Evolutionary conservation across 2,329 filamentous ascomycete species (phyloP).

Genomic region (Paraphaeosphaeria minitans): DNA sequence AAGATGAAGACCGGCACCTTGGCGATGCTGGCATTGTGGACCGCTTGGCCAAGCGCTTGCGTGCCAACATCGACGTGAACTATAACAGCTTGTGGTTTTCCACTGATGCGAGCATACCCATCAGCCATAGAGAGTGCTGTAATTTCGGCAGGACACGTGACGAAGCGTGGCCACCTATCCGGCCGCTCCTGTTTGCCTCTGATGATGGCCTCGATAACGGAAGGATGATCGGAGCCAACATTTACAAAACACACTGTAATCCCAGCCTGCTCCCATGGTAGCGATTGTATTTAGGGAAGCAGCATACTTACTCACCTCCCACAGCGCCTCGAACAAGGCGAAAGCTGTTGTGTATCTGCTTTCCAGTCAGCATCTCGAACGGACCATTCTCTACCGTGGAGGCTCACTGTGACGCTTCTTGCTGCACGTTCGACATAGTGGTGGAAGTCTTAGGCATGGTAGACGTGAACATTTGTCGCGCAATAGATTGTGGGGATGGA

Average conservation of each 20-base stretch:
- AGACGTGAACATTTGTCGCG: not conserved
- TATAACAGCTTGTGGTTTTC: constrained; percentile 73
- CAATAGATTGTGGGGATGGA: not conserved
- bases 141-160: constrained; percentile 26
- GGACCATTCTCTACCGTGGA: not conserved
- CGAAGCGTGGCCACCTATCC: constrained; percentile 17
- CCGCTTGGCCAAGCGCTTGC: constrained; percentile 71
- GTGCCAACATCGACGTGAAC: constrained; percentile 75
- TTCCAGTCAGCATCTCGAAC: not conserved
- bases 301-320: constrained; percentile 13
- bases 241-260: constrained; percentile 26
- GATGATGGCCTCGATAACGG: constrained; percentile 28
- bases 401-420: not conserved
- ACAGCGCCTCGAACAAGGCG: constrained; percentile 23
- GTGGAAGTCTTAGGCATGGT: not conserved
- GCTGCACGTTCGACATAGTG: not conserved
- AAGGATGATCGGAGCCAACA: constrained; percentile 31
- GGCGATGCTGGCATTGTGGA: constrained; percentile 59
- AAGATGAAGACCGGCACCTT: constrained; percentile 48
- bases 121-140: constrained; percentile 26
- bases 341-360: constrained; percentile 21
- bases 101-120: constrained; percentile 55
- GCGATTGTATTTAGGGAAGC: not conserved
- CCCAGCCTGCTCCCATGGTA: constrained; percentile 11
- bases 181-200: constrained; percentile 24